Conservation (phyloP, 2,329 filamentous ascomycete genomes). For the Hypomyces perniciosus region DNA sequence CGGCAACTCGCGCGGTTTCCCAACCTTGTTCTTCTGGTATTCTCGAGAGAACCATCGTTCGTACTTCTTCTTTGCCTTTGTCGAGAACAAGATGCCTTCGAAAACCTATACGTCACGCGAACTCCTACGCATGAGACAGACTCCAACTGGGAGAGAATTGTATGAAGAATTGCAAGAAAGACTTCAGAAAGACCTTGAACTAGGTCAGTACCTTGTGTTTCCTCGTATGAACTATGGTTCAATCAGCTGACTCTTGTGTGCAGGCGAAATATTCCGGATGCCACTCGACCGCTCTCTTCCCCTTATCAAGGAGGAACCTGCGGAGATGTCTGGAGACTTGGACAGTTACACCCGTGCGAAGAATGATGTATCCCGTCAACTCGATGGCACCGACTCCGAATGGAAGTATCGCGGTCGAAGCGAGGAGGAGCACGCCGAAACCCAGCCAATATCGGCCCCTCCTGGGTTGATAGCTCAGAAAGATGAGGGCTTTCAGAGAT, state of each 20-base stretch:
- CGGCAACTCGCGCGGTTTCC: slow-evolving; percentile 22
- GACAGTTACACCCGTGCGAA: slow-evolving; percentile 9
- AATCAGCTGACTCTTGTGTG: neutral
- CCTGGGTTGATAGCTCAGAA: slow-evolving; percentile 48
- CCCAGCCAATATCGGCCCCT: slow-evolving; percentile 49
- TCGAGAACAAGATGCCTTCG: slow-evolving; percentile 35
- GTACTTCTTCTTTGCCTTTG: slow-evolving; percentile 36
- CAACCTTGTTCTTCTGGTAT: slow-evolving; percentile 36
- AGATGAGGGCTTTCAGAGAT: slow-evolving; percentile 60
- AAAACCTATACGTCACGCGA: slow-evolving; percentile 39
- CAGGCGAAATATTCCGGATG: slow-evolving; percentile 29
- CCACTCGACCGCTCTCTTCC: slow-evolving; percentile 22
- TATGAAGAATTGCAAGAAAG: slow-evolving; percentile 25
- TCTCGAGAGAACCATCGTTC: slow-evolving; percentile 28
- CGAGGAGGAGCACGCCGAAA: slow-evolving; percentile 35
- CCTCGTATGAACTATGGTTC: too few species aligned
- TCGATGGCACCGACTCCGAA: slow-evolving; percentile 37
- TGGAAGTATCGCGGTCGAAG: slow-evolving; percentile 42
- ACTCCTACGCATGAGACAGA: slow-evolving; percentile 33
- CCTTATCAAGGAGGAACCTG: slow-evolving; percentile 26
- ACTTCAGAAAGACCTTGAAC: slow-evolving; percentile 34
- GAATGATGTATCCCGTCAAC: slow-evolving; percentile 23
- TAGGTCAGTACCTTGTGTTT: slow-evolving; percentile 30
- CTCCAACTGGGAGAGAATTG: slow-evolving; percentile 22
- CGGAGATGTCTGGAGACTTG: slow-evolving; percentile 7